phyloP scores from a whole-genome alignment of 75 land plant species.

The Selaginella tamariscina region DNA sequence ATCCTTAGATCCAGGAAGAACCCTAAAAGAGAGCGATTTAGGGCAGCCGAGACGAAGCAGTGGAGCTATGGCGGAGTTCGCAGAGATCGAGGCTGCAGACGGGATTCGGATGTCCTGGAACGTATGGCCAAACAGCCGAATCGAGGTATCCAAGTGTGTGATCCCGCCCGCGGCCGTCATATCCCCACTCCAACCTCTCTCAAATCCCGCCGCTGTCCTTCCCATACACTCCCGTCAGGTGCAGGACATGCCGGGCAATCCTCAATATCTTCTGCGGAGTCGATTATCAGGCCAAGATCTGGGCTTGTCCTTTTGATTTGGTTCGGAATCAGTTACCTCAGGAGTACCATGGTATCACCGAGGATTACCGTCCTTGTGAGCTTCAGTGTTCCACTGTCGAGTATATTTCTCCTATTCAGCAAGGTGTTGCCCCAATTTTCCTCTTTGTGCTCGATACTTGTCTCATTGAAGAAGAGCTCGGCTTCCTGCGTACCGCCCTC shows the following conservation, averaged over 20 bases:
- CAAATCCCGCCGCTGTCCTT: constrained; percentile 18
- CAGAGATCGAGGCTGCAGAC: constrained; percentile 66
- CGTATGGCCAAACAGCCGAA: constrained; percentile 73
- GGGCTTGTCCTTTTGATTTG: constrained; percentile 92
- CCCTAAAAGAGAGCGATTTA: too few relatives aligned
- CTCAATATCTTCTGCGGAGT: constrained; percentile 68
- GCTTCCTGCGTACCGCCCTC: constrained; percentile 56
- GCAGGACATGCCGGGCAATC: constrained; percentile 50
- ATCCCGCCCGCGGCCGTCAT: constrained; percentile 76
- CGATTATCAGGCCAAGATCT: constrained; percentile 77
- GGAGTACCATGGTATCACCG: constrained; percentile 44
- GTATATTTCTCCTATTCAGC: constrained; percentile 31
- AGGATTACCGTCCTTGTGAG: constrained; percentile 66
- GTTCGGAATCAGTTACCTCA: constrained; percentile 81
- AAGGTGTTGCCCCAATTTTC: constrained; percentile 43
- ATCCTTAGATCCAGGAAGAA: too few relatives aligned
- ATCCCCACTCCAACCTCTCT: constrained; percentile 56
- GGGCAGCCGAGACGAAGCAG: too few relatives aligned
- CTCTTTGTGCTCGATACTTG: constrained; percentile 87
- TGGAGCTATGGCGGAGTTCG: constrained; percentile 80
- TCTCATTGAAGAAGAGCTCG: constrained; percentile 89
- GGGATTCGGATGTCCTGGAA: constrained; percentile 90
- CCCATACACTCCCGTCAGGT: constrained; percentile 77
- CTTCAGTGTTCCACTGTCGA: constrained; percentile 73
- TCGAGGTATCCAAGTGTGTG: constrained; percentile 90